Evolutionary conservation across 1,284 basidiomycete genomes (phyloP), one percentile per base, ranked within the genome.

Genomic region (Ceratobasidium sp.): DNA sequence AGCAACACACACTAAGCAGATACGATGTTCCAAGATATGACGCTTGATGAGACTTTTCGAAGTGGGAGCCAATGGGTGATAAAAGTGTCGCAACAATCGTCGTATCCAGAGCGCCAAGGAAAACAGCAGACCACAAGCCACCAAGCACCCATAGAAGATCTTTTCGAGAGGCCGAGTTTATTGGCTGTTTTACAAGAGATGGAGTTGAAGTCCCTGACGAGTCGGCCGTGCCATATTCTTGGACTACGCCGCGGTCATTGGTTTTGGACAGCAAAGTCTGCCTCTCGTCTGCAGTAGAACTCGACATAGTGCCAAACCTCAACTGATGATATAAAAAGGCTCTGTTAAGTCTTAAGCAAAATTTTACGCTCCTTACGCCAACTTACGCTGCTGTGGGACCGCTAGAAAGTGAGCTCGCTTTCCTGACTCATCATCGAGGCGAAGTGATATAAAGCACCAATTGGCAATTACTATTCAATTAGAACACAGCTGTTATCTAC

Each of bases 21-120:
- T 95, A 95, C 2, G 93, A 88, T 11, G 94, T 94, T 32, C 93
- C 94, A 71, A 96, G 89, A 83, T 96, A 96, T 2, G 92, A 92
- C 1, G 93, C 88, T 76, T 92, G 88, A 82, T 91, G 87, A 76
- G 91, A 87, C 83, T 93, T 87, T 81, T 88, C 85, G 81, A 93
- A 93, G 79, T 91, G 86, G 78, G 89, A 92, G 61, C 92, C 92
- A 77, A 94, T 93, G 64, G 92, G 90, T 26, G 89, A 87, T 73
- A 92, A 82, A 57, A 94, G 85, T 0, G 92, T 93, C 38, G 92
- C 92, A 6, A 78, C 74, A 44, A 76, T 75, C 9, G 77, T 77
- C 88, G 92, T 92, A 79, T 95, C 93, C 76, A 95, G 86, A 59
- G 93, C 90, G 76, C 90, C 91, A 50, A 95, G 84, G 79, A 95